A percentile compares a stretch with the other conserved stretches of the same genome.
These are phyloP conservation scores for Pichia nakasei DNA, from an alignment of 805 yeast genomes.

Conservation along the genomic window DNA sequence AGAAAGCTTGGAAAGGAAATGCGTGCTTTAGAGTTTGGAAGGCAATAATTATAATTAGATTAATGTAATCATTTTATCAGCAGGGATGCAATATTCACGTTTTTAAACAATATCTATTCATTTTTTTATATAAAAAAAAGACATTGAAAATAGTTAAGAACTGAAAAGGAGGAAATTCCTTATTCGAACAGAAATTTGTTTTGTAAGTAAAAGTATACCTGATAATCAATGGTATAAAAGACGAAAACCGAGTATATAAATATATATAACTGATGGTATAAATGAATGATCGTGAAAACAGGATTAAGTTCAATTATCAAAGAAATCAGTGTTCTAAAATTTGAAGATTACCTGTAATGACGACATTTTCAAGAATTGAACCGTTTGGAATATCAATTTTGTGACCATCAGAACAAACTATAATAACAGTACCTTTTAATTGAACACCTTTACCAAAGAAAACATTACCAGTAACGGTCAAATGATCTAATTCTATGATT, in stretches of 20 bases:
- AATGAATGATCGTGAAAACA: too few species aligned
- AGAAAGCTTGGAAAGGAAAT: conserved; percentile 77
- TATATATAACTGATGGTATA: too few species aligned
- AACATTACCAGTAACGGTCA: conserved; percentile 96
- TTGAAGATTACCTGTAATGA: conserved; percentile 92
- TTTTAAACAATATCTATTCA: background rate
- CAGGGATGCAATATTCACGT: too few species aligned
- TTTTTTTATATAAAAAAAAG: background rate
- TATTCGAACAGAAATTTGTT: too few species aligned
- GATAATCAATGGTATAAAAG: too few species aligned
- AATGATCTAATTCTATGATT: conserved; percentile 92
- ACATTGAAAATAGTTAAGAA: too few species aligned
- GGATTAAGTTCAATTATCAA: background rate
- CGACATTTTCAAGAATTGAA: conserved; percentile 88
- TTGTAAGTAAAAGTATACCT: too few species aligned
- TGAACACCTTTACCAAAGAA: conserved; percentile 81
- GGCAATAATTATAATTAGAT: background rate
- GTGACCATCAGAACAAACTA: conserved; percentile 95
- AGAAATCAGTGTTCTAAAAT: conserved; percentile 59
- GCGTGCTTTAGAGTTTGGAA: conserved; percentile 31
- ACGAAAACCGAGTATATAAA: too few species aligned
- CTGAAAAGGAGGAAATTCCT: too few species aligned
- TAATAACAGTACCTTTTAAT: conserved; percentile 93
- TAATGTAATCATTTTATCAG: too few species aligned
- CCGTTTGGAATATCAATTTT: conserved; percentile 97